Evolutionary conservation across 2,329 filamentous ascomycete species (phyloP), one percentile per base, ranked within the genome.

Genomic region (Paramyrothecium roridum): DNA sequence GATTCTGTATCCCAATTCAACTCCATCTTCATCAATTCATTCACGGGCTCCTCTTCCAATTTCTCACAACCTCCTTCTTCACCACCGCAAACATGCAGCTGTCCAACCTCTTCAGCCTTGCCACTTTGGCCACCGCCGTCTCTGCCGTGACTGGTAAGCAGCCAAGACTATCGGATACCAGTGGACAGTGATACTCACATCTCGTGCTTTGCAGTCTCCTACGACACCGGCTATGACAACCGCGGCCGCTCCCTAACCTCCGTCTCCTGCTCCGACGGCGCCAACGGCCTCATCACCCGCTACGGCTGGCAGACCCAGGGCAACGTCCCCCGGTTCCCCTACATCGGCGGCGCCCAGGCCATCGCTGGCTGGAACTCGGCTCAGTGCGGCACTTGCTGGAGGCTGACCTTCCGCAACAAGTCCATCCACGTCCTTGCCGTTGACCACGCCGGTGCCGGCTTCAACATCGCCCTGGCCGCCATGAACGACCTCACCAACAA

Each of bases 191-290:
- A n/a, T 46, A 54, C 59, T 64, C 53, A 66, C 56, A 51, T n/a
- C 12, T 7, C 11, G 6, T 49, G n/a, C 26, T 40, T 17, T 33
- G 8, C 66, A 70, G 88, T 92, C 65, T 87, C 86, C 60, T 93
- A 87, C 72, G 89, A 93, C 73, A 73, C 75, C 20, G 84, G 80
- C 67, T 95, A 90, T 74, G 89, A 93, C 67, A 75, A 87, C 59
- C 69, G 68, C 48, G 61, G 61, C 57, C 80, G 84, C 56, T 76
- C 81, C 48, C 69, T 93, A 54, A 77, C 72, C 34, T 69, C 66
- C 6, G 79, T 91, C 48, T 69, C 85, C 58, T 91, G 88, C 81
- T 88, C 84, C 33, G 84, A 90, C 66, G 88, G 88, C 54, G 49
- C 59, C 58, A 87, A 90, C 71, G 88, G 88, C 56, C 79, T 91